A percentile compares a stretch with the other conserved stretches of the same genome.
These are phyloP conservation scores for Mycena galopus DNA, from an alignment of 768 basidiomycete genomes.

Conservation along the genomic window DNA sequence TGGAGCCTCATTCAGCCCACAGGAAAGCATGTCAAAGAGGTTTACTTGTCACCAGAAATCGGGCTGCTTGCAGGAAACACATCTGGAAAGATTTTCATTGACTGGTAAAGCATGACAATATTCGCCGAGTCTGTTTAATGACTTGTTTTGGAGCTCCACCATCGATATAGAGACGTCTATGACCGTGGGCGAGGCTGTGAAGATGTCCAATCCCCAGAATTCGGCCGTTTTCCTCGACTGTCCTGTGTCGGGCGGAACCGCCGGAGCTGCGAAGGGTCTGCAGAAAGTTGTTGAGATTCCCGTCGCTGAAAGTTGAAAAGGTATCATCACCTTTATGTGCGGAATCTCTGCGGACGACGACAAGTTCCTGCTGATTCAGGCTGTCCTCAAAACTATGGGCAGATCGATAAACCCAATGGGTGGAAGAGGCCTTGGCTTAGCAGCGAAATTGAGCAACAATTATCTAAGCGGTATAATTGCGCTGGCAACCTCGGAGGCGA, in stretches of 20 bases:
- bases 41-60: conserved; percentile 49
- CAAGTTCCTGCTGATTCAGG: conserved; percentile 47
- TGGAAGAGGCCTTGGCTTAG: conserved; percentile 56
- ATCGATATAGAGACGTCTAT: conserved; percentile 55
- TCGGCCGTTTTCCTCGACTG: conserved; percentile 54
- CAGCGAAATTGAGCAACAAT: conserved; percentile 60
- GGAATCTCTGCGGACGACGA: conserved; percentile 50
- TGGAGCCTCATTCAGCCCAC: neutral
- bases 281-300: neutral
- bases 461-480: conserved; percentile 58
- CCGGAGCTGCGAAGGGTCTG: conserved; percentile 50
- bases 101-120: conserved; percentile 47
- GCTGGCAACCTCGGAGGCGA: conserved; percentile 57
- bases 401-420: conserved; percentile 52
- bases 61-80: conserved; percentile 53
- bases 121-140: neutral
- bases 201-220: conserved; percentile 30
- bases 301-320: conserved; percentile 29
- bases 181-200: conserved; percentile 47
- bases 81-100: conserved; percentile 56
- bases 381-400: conserved; percentile 52
- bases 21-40: conserved; percentile 55
- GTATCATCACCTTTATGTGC: conserved; percentile 56
- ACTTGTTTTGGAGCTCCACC: conserved; percentile 50
- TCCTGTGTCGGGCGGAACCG: conserved; percentile 58